Base-by-base conservation (phyloP, 805 yeast genomes). In the Wickerhamiella vanderwaltii region DNA sequence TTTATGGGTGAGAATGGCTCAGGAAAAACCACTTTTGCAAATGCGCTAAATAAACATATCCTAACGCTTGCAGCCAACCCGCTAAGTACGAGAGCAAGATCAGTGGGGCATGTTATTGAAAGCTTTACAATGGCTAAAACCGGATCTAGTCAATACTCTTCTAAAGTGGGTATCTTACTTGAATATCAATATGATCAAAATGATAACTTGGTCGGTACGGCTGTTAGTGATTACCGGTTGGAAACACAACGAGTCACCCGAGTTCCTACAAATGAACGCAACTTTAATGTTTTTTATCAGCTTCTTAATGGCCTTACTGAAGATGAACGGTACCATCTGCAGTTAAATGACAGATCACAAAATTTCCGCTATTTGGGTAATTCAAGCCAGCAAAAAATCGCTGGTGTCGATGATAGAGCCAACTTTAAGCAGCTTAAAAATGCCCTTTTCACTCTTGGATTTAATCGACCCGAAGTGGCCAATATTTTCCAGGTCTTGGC, bases 201-300 rank as follows among this genome's bases (percentile, higher is more conserved):
- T 33, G 69, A 72, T 2, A 57, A 61, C 9, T 63, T 74, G 32
- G 62, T 64, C 28, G 79, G 79, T 5, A 73, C 77, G 19, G 66
- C 69, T 39, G 61, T 74, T 19, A 67, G 71, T 46, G 73, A 73
- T 50, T 74, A 72, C 49, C 62, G 77, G 15, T 63, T 74, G 23
- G 78, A 74, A 48, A 66, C 75, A 41, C 65, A 72, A 11, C 62
- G 79, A 34, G 72, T 73, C 25, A 69, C 74, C 11, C 55, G 61
- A 29, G 74, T 71, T 33, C 67, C 71, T 28, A 54, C 62, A 4
- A 61, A 66, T 25, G 80, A 74, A 57, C 62, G 79, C 40, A 74
- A 75, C 55, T 74, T 70, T 55, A 78, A 74, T 49, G 68, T 73
- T 2, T 73, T 74, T 49, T 74, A 74, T 54, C 74, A 72, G 50